Percentiles rank a stretch among this genome's conserved stretches.
phyloP scores from a whole-genome alignment of 176 grass and related monocot genomes.

The Oryza officinalis region DNA sequence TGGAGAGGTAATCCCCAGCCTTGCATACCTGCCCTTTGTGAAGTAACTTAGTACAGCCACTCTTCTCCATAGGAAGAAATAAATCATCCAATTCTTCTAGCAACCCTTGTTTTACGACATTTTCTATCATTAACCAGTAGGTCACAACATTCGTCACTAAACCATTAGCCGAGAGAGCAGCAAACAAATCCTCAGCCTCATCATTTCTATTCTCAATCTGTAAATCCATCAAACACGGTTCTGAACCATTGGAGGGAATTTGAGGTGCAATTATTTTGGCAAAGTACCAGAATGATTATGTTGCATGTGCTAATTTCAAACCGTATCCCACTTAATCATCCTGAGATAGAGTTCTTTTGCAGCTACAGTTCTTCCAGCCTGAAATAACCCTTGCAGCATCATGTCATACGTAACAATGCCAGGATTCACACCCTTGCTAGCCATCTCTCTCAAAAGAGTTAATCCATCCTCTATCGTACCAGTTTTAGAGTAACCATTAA shows the following conservation, averaged over 20 bases:
- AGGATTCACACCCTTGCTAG: neutral
- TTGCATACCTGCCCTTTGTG: too few species aligned
- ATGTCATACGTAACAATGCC: neutral
- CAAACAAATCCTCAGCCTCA: neutral
- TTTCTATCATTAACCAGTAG: neutral
- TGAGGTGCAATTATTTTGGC: neutral
- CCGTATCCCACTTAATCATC: neutral
- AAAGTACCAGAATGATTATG: neutral
- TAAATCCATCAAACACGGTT: neutral
- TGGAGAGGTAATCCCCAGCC: too few species aligned
- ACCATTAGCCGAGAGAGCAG: neutral
- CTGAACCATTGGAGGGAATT: neutral
- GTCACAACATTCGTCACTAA: neutral
- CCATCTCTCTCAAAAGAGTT: neutral
- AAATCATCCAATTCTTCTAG: neutral
- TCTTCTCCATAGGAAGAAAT: neutral
- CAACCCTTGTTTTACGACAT: constrained; percentile 2
- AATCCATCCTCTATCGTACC: constrained; percentile 17
- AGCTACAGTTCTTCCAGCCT: neutral
- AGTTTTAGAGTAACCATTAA: constrained; percentile 2
- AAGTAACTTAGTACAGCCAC: neutral
- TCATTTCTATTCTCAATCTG: neutral
- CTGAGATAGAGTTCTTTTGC: neutral
- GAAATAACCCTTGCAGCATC: neutral
- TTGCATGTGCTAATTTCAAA: neutral